Evolutionary conservation across 202 grass and related monocot species (phyloP), one percentile per base, ranked within the genome.

Genomic region (Miscanthus sacchariflorus): DNA sequence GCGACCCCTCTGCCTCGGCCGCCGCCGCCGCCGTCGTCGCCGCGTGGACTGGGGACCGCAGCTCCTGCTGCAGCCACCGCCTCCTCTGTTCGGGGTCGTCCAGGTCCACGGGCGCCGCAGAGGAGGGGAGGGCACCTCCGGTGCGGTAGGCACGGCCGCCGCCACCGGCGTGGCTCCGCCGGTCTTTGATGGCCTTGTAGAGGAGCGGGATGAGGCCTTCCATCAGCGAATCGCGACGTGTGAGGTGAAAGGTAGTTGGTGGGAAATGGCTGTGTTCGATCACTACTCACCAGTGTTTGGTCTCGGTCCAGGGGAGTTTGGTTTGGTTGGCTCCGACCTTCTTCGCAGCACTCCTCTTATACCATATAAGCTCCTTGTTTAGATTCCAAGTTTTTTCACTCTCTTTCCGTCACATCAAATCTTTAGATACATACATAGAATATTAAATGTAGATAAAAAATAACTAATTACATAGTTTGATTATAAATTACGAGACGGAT

Each of bases 111-210:
- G 72, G n/a, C 19, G 56, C 87, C 19, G 56, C 87, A 78, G 39
- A 5, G 30, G 39, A 69, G 42, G 79, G 68, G 58, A 33, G 5
- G 1, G 38, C 14, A 4, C 12, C 35, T 8, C 33, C 49, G 21
- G 17, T 14, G 75, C 36, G 17, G 50, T 59, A 78, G 50, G 35
- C 81, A 17, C 39, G 50, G 9, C 1, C 56, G 69, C 45, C 38
- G 19, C 1, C 67, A 0, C 10, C 8, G 65, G 23, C 49, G 40
- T 21, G 24, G 74, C 74, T 84, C 59, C 87, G 87, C 0, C 84
- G 84, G 4, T 91, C 87, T 81, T 91, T 94, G 87, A 94, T 91
- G 28, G 89, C 87, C 85, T 72, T 94, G 83, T 72, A 94, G 89
- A 89, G 46, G 72, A 94, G 87, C 25, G 92, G 92, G 77, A 94